A percentile compares a stretch with the other conserved stretches of the same genome.
Conservation (phyloP, 805 yeast species). For the Phaffomyces thermotolerans region DNA sequence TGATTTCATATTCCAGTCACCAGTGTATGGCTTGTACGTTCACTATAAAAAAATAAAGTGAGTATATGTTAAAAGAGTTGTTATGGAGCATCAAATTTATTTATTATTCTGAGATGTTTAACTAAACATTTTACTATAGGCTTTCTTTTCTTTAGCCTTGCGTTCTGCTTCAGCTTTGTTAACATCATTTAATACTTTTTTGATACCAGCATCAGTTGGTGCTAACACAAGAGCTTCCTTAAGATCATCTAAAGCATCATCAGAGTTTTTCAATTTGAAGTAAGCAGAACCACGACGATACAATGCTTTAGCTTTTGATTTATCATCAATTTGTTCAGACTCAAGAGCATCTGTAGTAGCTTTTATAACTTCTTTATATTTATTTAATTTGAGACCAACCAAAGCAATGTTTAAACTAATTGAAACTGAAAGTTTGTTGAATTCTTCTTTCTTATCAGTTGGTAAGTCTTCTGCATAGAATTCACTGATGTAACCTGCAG, state of each 20-base stretch:
- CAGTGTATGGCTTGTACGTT: too few species aligned
- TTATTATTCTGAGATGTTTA: constrained; percentile 7
- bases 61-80: too few species aligned
- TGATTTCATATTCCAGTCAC: too few species aligned
- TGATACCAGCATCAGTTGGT: constrained; percentile 68
- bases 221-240: constrained; percentile 55
- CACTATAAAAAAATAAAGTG: too few species aligned
- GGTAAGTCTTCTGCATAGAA: constrained; percentile 66
- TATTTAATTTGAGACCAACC: constrained; percentile 57
- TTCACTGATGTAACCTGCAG: constrained; percentile 59
- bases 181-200: constrained; percentile 55
- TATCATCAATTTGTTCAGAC: constrained; percentile 45
- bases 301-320: constrained; percentile 74
- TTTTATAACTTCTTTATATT: constrained; percentile 45
- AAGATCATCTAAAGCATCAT: constrained; percentile 59
- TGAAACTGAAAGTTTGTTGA: constrained; percentile 53
- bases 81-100: too few species aligned
- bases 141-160: constrained; percentile 63
- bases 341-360: constrained; percentile 64
- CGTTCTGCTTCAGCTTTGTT: constrained; percentile 44
- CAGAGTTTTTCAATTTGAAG: constrained; percentile 55
- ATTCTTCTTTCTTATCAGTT: constrained; percentile 42
- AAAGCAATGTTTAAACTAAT: constrained; percentile 68
- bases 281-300: constrained; percentile 82
- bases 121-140: constrained; percentile 61